Conservation (phyloP, 1,139 yeast species). For the Sugiyamaella paludigena region DNA sequence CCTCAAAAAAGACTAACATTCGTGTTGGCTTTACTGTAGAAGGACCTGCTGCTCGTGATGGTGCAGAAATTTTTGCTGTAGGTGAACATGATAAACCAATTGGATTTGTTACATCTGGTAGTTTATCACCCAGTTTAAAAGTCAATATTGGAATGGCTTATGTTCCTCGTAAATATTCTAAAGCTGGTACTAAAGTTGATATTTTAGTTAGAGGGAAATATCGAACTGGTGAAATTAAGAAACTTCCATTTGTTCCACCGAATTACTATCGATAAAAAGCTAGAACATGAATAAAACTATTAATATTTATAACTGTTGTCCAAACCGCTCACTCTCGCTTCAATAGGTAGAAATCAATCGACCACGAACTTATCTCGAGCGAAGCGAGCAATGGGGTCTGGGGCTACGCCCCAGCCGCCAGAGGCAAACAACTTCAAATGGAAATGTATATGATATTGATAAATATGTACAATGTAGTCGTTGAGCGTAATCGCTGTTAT, state of each 20-base stretch:
- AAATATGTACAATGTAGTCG: not conserved
- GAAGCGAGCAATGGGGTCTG: no score
- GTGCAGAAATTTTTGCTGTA: slow-evolving; percentile 60
- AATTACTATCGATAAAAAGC: slow-evolving; percentile 55
- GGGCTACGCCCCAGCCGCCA: no score
- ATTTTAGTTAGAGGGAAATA: slow-evolving; percentile 82
- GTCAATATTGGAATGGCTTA: slow-evolving; percentile 89
- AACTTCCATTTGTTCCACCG: slow-evolving; percentile 80
- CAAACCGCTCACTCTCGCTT: no score
- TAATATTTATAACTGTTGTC: not conserved
- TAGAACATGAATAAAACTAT: no score
- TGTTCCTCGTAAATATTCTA: slow-evolving; percentile 67
- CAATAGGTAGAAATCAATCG: no score
- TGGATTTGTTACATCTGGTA: slow-evolving; percentile 85
- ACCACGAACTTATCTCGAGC: no score
- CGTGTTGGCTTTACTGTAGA: slow-evolving; percentile 73
- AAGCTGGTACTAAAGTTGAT: slow-evolving; percentile 70
- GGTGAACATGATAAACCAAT: slow-evolving; percentile 52
- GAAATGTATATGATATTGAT: no score
- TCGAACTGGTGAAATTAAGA: slow-evolving; percentile 69
- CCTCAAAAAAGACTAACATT: slow-evolving; percentile 58
- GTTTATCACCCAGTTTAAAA: slow-evolving; percentile 80
- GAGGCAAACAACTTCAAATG: no score
- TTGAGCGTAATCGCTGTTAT: not conserved
- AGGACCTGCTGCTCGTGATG: slow-evolving; percentile 94